Base-by-base conservation (phyloP, 352 stramenopile genomes). In the Globisporangium splendens region DNA sequence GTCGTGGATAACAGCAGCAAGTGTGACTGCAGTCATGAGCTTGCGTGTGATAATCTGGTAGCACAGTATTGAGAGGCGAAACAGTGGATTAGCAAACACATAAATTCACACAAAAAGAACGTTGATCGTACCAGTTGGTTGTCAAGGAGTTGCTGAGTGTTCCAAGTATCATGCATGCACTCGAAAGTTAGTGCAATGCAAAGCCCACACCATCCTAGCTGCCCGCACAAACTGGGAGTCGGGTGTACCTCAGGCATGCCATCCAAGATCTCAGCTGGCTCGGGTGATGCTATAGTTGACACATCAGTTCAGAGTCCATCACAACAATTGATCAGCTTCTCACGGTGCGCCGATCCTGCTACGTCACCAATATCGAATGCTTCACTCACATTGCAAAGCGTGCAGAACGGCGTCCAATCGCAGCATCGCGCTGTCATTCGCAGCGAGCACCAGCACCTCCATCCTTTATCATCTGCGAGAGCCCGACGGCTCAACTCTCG, bases 401-500 rank as follows among this genome's bases (percentile, higher is more conserved):
- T 42, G 46, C 6, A 75, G 39, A n/a, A 73, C 52, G 5, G 47
- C 58, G 43, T 77, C 63, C 11, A 77, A 62, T 8, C 70, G 43
- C 3, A 66, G 12, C 12, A 59, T 50, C 0, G 56, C 51, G 18
- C 50, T 59, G 10, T 61, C 55, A n/a, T 59, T 72, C 50, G 57
- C 62, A 44, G 50, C 65, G 46, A 79, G 47, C 7, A 79, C 54
- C 18, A 79, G 42, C 41, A 75, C 71, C 18, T 79, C 71, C 71
- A 79, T 77, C 13, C 14, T 35, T 17, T 53, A 1, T 28, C 24
- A 51, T 51, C 8, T 18, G 41, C 22, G 20, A 14, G 24, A 35
- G 11, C 18, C 7, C n/a, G 13, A 44, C 10, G 12, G 39, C 39
- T 44, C 39, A 3, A n/a, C 17, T 2, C n/a, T 44, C 39, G 39